Conservation (phyloP, 805 yeast species). For the Metschnikowia continentalis region DNA sequence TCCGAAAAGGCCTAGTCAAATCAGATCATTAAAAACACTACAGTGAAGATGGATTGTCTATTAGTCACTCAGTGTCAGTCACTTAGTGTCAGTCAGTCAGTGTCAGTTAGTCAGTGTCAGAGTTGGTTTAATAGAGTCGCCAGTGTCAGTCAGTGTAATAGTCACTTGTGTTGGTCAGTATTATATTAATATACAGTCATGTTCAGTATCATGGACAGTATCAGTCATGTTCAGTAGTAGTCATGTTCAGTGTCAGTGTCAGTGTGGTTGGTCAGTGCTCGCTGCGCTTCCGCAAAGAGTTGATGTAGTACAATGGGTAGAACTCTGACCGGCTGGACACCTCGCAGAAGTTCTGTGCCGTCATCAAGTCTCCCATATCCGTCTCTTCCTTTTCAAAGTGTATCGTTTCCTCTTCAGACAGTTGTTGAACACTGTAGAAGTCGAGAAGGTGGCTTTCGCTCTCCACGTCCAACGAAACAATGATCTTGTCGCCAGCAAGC, state of each 20-base stretch:
- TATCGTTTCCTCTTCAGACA: constrained; percentile 7
- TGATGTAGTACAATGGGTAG: constrained; percentile 47
- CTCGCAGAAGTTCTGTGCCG: constrained; percentile 26
- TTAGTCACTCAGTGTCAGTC: no score
- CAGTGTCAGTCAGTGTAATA: neutral
- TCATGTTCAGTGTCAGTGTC: no score
- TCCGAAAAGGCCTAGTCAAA: neutral
- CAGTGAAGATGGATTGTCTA: no score
- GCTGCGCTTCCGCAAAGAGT: constrained; percentile 56
- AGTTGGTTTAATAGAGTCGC: no score
- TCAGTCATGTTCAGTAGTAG: no score
- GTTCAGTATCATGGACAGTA: constrained; percentile 24
- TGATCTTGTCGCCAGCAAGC: constrained; percentile 15
- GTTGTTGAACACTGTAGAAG: constrained; percentile 18
- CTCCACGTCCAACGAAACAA: constrained; percentile 33
- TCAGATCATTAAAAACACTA: no score
- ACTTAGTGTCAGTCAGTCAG: no score
- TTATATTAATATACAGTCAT: neutral
- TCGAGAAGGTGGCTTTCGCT: constrained; percentile 23
- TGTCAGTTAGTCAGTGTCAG: no score
- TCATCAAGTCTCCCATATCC: constrained; percentile 21
- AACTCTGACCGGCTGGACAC: constrained; percentile 35
- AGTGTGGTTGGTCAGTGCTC: constrained; percentile 41
- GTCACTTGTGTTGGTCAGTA: no score
- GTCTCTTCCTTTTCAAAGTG: constrained; percentile 8